These are phyloP conservation scores for Pseudogymnoascus sp. DNA, from an alignment of 2,329 filamentous ascomycete species.

Conservation along the genomic window DNA sequence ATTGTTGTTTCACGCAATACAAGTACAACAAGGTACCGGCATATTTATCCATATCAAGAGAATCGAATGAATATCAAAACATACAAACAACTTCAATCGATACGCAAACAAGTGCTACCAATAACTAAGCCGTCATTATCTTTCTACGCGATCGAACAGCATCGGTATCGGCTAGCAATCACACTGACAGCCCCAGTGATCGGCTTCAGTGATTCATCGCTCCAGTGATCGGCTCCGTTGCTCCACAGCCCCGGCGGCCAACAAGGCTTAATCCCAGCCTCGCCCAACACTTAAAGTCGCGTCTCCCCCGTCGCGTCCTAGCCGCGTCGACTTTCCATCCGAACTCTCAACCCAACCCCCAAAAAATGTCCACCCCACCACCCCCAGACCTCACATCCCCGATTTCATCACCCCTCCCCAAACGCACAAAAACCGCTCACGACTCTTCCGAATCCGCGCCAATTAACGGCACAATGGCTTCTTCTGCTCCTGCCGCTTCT, in stretches of 20 bases:
- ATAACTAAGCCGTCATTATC: not conserved
- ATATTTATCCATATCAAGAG: not conserved
- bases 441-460: not conserved
- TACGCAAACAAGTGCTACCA: slow-evolving; percentile 1
- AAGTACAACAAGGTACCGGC: not conserved
- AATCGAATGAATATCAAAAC: slow-evolving; percentile 1
- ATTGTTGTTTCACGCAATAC: not conserved
- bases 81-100: not conserved
- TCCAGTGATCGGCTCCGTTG: not conserved
- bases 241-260: not conserved
- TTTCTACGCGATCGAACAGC: not conserved
- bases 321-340: not conserved
- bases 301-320: not conserved
- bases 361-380: slow-evolving; percentile 7
- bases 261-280: slow-evolving; percentile 1
- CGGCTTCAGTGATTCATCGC: not conserved
- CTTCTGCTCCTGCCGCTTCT: not conserved
- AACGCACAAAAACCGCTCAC: slow-evolving; percentile 15
- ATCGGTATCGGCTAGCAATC: not conserved
- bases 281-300: not conserved
- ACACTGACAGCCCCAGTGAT: not conserved
- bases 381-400: slow-evolving; percentile 16
- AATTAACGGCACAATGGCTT: not conserved
- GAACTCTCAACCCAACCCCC: not conserved
- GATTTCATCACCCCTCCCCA: slow-evolving; percentile 23